Conservation (phyloP, 345 rosid genomes). For the Rhizophora mangle region DNA sequence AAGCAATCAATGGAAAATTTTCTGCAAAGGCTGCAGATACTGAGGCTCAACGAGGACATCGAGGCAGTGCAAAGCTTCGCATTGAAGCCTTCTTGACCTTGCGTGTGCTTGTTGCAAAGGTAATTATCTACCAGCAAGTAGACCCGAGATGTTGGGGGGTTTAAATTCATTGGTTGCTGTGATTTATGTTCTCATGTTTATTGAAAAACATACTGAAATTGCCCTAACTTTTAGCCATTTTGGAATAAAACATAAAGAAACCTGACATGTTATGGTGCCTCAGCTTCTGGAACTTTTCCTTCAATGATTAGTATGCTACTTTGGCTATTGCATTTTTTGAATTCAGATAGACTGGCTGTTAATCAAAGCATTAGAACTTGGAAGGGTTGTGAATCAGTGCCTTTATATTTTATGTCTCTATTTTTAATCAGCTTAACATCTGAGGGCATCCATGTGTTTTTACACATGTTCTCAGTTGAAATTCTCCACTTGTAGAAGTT, state of each 20-base stretch:
- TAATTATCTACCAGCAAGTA: slow-evolving; percentile 21
- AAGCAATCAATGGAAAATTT: slow-evolving; percentile 23
- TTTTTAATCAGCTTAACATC: too few relatives aligned
- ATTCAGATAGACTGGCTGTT: too few relatives aligned
- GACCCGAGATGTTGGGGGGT: background rate
- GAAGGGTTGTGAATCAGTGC: too few relatives aligned
- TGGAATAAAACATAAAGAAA: too few relatives aligned
- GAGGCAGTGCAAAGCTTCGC: slow-evolving; percentile 74
- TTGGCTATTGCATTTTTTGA: too few relatives aligned
- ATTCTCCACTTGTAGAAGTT: background rate
- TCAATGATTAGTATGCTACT: too few relatives aligned
- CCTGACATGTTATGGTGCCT: too few relatives aligned
- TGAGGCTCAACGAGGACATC: slow-evolving; percentile 79
- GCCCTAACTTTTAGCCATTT: background rate
- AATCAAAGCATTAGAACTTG: too few relatives aligned
- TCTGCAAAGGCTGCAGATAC: slow-evolving; percentile 72
- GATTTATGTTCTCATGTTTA: background rate
- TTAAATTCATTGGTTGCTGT: background rate
- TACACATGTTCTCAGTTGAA: background rate
- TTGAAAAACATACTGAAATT: background rate
- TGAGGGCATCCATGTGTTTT: too few relatives aligned
- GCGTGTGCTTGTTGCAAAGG: slow-evolving; percentile 86
- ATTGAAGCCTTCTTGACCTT: slow-evolving; percentile 73
- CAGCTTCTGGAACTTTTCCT: too few relatives aligned
- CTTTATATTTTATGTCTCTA: too few relatives aligned